phyloP scores from a whole-genome alignment of 352 stramenopile genomes.

The Phytophthora melonis region DNA sequence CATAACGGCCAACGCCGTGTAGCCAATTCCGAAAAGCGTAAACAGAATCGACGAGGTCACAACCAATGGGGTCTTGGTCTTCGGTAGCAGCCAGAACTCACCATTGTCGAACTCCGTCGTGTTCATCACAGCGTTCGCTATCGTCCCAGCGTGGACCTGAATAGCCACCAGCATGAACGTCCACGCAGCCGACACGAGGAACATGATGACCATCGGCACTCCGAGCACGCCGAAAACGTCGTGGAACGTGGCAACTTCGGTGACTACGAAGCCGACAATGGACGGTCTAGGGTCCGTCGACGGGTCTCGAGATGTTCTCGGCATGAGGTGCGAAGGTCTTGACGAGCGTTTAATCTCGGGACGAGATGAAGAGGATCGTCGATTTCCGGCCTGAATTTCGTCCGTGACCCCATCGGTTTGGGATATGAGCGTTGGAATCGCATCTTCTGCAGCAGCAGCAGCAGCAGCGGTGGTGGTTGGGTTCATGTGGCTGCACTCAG shows the following conservation, averaged over 20 bases:
- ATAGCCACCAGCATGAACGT: background rate
- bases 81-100: background rate
- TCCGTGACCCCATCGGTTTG: background rate
- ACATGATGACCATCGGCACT: background rate
- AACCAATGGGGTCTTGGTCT: background rate
- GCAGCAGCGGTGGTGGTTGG: no score
- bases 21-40: background rate
- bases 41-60: background rate
- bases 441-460: background rate
- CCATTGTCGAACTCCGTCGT: background rate
- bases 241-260: background rate
- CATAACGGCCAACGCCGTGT: background rate
- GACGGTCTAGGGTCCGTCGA: background rate
- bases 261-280: background rate
- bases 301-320: background rate
- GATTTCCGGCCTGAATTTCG: background rate
- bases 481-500: background rate
- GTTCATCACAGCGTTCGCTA: conserved; percentile 1
- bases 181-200: background rate
- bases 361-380: background rate
- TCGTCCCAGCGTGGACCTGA: background rate
- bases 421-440: background rate
- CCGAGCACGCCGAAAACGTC: background rate
- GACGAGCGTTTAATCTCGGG: background rate
- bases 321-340: background rate